Conservation (phyloP, 2,329 filamentous ascomycete species). For the Nigrograna mackinnonii region DNA sequence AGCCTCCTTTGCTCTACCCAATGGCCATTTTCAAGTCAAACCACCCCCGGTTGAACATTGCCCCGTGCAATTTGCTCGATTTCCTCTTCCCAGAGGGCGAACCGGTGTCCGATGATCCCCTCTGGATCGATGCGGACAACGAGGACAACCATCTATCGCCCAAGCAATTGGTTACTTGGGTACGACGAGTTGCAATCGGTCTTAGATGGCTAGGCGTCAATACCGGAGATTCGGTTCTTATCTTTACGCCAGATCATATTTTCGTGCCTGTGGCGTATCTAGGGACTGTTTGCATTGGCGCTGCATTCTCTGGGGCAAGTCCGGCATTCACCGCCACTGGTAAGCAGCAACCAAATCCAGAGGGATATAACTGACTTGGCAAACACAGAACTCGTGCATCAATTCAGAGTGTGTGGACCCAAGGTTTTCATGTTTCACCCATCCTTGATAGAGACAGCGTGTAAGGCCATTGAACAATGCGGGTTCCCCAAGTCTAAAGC, state of each 20-base stretch:
- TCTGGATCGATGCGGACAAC: constrained; percentile 59
- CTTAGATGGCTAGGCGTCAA: constrained; percentile 51
- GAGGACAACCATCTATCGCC: constrained; percentile 51
- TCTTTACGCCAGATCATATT: constrained; percentile 59
- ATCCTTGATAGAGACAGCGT: constrained; percentile 45
- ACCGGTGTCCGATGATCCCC: constrained; percentile 47
- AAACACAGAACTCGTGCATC: constrained; percentile 58
- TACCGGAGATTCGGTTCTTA: constrained; percentile 56
- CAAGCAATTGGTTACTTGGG: constrained; percentile 53
- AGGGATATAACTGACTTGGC: no score
- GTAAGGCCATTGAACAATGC: constrained; percentile 48
- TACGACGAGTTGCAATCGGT: constrained; percentile 54
- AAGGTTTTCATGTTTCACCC: constrained; percentile 56
- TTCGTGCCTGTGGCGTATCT: constrained; percentile 60
- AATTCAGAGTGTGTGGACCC: constrained; percentile 56
- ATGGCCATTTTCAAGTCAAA: no score
- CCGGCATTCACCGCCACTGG: constrained; percentile 55
- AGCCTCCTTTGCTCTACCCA: no score
- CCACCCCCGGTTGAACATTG: no score
- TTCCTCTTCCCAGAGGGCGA: constrained; percentile 38
- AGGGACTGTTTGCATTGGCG: constrained; percentile 56
- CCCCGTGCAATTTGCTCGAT: constrained; percentile 47
- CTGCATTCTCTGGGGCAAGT: constrained; percentile 60
- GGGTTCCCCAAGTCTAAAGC: constrained; percentile 48
- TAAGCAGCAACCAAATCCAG: no score